phyloP scores from a whole-genome alignment of 1,284 basidiomycete genomes.

The Grifola frondosa region DNA sequence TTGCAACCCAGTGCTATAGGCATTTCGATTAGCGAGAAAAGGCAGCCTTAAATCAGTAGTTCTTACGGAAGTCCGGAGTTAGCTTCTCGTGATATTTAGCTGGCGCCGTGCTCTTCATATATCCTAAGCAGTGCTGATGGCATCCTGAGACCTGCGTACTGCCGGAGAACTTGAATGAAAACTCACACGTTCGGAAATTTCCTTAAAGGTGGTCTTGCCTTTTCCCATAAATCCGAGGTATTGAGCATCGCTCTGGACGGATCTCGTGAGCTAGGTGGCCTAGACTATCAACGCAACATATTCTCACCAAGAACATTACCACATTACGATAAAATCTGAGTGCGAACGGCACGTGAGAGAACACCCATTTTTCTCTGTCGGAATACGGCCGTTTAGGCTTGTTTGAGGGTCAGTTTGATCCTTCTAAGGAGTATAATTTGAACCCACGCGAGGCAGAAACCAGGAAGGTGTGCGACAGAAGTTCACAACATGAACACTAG shows the following conservation, averaged over 20 bases:
- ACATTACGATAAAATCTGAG: no score
- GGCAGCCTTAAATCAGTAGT: background rate
- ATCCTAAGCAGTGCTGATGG: background rate
- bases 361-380: background rate
- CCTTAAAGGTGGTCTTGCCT: no score
- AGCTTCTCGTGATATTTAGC: slow-evolving; percentile 3
- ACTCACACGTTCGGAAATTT: no score
- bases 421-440: background rate
- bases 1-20: slow-evolving; percentile 35
- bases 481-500: background rate
- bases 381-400: background rate
- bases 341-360: no score
- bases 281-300: no score
- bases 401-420: background rate
- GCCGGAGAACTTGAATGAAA: no score
- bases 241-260: no score
- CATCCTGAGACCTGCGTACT: no score
- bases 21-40: background rate
- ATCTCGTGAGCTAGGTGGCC: no score
- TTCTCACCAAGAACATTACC: no score
- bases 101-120: background rate
- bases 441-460: slow-evolving; percentile 1
- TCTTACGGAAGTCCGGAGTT: background rate
- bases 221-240: no score
- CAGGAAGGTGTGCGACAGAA: slow-evolving; percentile 2